Base-by-base conservation (phyloP, 352 stramenopile species). In the Phytophthora sansomeana region DNA sequence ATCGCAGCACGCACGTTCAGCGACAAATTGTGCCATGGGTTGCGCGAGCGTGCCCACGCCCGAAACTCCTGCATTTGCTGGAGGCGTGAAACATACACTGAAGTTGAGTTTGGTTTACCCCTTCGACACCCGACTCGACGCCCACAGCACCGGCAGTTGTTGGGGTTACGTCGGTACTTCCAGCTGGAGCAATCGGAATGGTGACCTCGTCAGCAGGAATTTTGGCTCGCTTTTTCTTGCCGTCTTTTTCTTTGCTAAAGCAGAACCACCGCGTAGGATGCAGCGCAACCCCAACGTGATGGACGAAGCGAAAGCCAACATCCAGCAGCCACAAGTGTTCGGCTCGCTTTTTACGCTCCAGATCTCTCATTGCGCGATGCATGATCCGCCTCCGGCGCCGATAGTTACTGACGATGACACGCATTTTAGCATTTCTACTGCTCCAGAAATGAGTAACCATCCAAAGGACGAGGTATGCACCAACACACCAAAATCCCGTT, bases 391-490 rank as follows among this genome's bases (percentile, higher is more conserved):
- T 80, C 0, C 72, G 72, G 16, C 85, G 83, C 14, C 85, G 83
- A 62, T 94, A 94, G 38, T 90, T 90, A 63, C 80, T 90, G 14
- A 94, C 84, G 29, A 92, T 75, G 14, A 76, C 57, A 26, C 85
- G 85, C 85, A 94, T 92, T 66, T 90, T 85, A 32, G 46, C 70
- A 64, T 94, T 94, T 30, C 85, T 81, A 19, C 78, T 90, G 71
- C 83, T 92, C 82, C 83, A 94, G 61, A 90, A 94, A 58, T 94
- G 85, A 30, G 75, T 74, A 39, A 82, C 69, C 65, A 92, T 88
- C 85, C 83, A 94, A 1, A 92, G 38, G 17, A 76, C 44, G 16
- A 94, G 61, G 57, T 94, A 94, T 8, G 53, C 67, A n/a, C 62
- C 69, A 13, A 90, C 66, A 59, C 65, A 64, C 64, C 77, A 92